These are phyloP conservation scores for Lachnellula subtilissima DNA, from an alignment of 2,329 filamentous ascomycete species.

Conservation along the genomic window DNA sequence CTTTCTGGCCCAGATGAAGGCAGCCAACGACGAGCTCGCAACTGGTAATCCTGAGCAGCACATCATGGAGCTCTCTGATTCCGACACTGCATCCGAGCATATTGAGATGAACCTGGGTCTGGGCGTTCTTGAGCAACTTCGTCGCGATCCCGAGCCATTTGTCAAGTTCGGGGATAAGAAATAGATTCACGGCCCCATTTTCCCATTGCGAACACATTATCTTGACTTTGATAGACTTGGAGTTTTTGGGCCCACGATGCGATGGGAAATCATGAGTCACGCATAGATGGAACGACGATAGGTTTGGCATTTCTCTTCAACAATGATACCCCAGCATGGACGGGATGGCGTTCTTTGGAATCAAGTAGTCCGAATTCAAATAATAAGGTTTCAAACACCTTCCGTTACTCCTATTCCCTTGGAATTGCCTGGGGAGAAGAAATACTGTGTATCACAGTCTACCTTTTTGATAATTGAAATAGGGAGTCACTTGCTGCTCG, in stretches of 20 bases:
- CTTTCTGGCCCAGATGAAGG: constrained; percentile 19
- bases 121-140: constrained; percentile 18
- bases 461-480: no score
- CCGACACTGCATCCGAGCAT: constrained; percentile 4
- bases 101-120: constrained; percentile 19
- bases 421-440: no score
- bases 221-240: no score
- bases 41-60: constrained; percentile 10
- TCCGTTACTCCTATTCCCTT: background rate
- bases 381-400: no score
- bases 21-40: constrained; percentile 17
- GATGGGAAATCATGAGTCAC: no score
- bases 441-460: no score
- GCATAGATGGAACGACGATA: no score
- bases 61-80: constrained; percentile 12
- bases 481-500: no score
- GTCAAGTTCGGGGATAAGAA: background rate
- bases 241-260: no score
- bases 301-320: background rate
- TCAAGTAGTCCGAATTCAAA: no score
- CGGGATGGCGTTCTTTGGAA: background rate
- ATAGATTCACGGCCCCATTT: background rate
- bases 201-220: no score
- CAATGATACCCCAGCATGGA: background rate
- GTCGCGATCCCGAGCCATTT: background rate